phyloP scores from a whole-genome alignment of 1,284 basidiomycete genomes.

The Heterobasidion annosum region DNA sequence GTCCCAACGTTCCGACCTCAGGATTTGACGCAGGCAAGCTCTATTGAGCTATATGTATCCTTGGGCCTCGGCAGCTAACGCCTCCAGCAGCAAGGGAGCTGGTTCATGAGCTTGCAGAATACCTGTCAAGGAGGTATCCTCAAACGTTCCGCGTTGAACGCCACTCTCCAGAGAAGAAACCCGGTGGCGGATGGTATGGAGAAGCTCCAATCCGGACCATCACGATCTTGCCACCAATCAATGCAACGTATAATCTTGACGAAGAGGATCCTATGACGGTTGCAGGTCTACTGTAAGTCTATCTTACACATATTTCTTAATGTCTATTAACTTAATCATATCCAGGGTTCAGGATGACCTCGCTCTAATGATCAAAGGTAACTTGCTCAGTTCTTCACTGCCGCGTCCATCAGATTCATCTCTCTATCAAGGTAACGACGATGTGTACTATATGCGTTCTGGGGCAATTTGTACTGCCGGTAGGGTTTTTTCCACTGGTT shows the following conservation, averaged over 20 bases:
- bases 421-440: conserved; percentile 30
- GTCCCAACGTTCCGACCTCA: conserved; percentile 30
- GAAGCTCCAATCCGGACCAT: conserved; percentile 42
- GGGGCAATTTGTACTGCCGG: conserved; percentile 59
- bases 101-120: conserved; percentile 57
- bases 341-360: conserved; percentile 62
- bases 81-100: conserved; percentile 40
- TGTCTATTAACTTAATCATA: background rate
- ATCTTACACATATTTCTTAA: background rate
- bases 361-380: conserved; percentile 65
- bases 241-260: conserved; percentile 41
- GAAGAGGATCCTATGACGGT: conserved; percentile 53
- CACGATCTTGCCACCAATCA: conserved; percentile 43
- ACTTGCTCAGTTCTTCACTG: background rate
- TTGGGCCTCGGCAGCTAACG: background rate
- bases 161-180: conserved; percentile 14
- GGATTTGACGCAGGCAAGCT: conserved; percentile 13
- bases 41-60: background rate
- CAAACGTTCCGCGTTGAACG: conserved; percentile 43
- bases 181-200: conserved; percentile 39
- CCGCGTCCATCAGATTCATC: background rate
- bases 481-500: conserved; percentile 12
- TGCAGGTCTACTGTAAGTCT: conserved; percentile 38
- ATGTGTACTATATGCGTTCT: conserved; percentile 61
- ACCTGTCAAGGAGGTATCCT: conserved; percentile 56